Evolutionary conservation across 2,329 filamentous ascomycete species (phyloP).

Genomic region (Penicillium carneum): DNA sequence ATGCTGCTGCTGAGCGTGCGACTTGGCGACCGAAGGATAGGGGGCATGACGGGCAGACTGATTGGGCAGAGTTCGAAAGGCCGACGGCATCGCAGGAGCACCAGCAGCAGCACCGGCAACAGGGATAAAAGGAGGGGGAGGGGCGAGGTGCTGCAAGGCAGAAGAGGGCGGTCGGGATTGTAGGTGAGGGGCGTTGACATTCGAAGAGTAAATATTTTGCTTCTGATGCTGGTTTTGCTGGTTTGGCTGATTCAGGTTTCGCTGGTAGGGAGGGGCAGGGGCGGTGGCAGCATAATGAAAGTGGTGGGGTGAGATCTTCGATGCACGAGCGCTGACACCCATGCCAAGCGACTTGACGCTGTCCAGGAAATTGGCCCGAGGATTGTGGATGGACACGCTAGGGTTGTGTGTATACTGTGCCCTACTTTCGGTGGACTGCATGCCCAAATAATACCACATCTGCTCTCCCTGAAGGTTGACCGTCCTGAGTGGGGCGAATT

Average conservation of each 20-base stretch:
- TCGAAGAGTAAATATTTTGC: constrained; percentile 25
- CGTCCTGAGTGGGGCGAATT: constrained; percentile 69
- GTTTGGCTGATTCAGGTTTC: constrained; percentile 11
- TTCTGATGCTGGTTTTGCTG: constrained; percentile 35
- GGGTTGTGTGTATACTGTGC: constrained; percentile 88
- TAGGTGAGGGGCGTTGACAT: constrained; percentile 33
- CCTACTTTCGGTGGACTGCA: constrained; percentile 84
- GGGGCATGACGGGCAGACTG: constrained; percentile 49
- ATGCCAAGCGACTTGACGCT: constrained; percentile 53
- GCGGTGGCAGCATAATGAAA: constrained; percentile 38
- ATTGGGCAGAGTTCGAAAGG: constrained; percentile 49
- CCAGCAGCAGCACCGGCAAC: constrained; percentile 45
- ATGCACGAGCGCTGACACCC: constrained; percentile 37
- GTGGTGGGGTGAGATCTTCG: constrained; percentile 39
- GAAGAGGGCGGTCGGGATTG: constrained; percentile 44
- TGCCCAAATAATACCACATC: constrained; percentile 87
- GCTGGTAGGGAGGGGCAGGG: constrained; percentile 37
- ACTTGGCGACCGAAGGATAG: constrained; percentile 48
- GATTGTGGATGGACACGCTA: constrained; percentile 57
- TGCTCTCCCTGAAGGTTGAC: constrained; percentile 75
- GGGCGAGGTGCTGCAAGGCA: constrained; percentile 46
- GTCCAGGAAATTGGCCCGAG: constrained; percentile 59
- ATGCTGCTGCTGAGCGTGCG: constrained; percentile 42
- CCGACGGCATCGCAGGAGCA: constrained; percentile 53
- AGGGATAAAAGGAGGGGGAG: constrained; percentile 43